phyloP scores from a whole-genome alignment of 2,329 filamentous ascomycete species.

The Nothophoma quercina region DNA sequence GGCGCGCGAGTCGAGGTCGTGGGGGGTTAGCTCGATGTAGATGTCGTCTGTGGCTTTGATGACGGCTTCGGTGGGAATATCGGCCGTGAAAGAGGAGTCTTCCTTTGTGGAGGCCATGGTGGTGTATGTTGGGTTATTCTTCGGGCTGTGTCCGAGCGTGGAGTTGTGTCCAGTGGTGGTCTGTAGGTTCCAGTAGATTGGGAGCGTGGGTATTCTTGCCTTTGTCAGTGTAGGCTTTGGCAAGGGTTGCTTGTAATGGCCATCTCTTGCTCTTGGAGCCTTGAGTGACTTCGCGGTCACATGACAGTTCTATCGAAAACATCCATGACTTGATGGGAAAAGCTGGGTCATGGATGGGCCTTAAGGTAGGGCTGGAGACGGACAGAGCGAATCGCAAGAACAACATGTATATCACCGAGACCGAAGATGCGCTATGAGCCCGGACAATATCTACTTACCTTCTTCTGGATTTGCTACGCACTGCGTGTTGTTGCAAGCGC shows the following conservation, averaged over 20 bases:
- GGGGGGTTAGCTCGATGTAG: conserved; percentile 73
- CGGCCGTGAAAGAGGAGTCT: conserved; percentile 32
- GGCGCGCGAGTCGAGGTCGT: conserved; percentile 63
- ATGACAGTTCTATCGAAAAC: no score
- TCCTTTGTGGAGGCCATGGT: conserved; percentile 33
- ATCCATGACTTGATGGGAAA: no score
- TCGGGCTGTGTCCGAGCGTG: no score
- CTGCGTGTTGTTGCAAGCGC: neutral
- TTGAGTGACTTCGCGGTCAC: neutral
- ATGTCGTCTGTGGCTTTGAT: conserved; percentile 52
- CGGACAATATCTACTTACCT: neutral
- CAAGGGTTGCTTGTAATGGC: neutral
- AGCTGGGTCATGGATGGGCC: no score
- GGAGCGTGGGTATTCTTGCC: neutral
- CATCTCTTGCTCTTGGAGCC: neutral
- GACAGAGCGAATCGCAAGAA: no score
- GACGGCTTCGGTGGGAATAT: conserved; percentile 38
- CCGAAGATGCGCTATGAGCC: neutral
- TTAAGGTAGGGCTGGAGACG: no score
- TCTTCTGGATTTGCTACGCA: neutral
- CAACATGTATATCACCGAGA: neutral
- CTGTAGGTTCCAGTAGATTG: neutral
- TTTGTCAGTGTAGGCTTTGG: neutral
- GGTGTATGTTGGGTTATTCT: no score
- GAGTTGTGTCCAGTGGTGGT: no score